Evolutionary conservation across 768 basidiomycete genomes (phyloP).

Genomic region (Daedalea quercina): DNA sequence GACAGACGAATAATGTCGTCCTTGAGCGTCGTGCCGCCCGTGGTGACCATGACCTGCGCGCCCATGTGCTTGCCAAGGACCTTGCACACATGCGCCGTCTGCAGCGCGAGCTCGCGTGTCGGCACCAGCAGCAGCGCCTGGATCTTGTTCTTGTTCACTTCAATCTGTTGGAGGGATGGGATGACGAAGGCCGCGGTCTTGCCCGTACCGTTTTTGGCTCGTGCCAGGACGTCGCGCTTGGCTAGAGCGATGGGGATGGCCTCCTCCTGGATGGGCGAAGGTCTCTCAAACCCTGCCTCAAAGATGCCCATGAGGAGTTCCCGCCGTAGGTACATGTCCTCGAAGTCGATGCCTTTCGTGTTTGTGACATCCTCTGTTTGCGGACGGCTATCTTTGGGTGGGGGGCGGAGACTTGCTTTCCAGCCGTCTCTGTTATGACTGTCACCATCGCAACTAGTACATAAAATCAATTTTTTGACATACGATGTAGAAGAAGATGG

Average conservation of each 20-base stretch:
- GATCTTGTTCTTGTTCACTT: conserved; percentile 77
- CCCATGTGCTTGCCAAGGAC: conserved; percentile 94
- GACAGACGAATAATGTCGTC: conserved; percentile 93
- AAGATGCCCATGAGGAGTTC: conserved; percentile 99
- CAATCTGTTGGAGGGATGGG: conserved; percentile 90
- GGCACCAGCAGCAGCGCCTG: conserved; percentile 96
- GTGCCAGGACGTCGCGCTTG: conserved; percentile 89
- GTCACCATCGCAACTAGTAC: neutral
- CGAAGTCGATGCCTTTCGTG: conserved; percentile 92
- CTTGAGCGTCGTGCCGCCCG: conserved; percentile 95
- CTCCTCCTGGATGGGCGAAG: conserved; percentile 98
- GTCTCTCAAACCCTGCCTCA: conserved; percentile 94
- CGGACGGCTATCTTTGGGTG: conserved; percentile 87
- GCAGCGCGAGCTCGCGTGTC: conserved; percentile 96
- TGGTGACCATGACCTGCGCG: conserved; percentile 97
- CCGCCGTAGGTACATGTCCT: conserved; percentile 86
- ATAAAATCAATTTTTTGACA: conserved; percentile 6
- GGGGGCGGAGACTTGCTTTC: conserved; percentile 75
- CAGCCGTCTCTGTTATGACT: conserved; percentile 33
- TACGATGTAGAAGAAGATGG: conserved; percentile 31
- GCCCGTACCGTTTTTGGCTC: conserved; percentile 95
- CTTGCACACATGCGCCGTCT: conserved; percentile 99
- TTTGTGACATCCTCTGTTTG: conserved; percentile 97
- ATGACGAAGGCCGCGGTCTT: conserved; percentile 99
- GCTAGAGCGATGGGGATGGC: conserved; percentile 93